phyloP scores from a whole-genome alignment of 495 filamentous ascomycete genomes.

The Geoglossum glabrum region DNA sequence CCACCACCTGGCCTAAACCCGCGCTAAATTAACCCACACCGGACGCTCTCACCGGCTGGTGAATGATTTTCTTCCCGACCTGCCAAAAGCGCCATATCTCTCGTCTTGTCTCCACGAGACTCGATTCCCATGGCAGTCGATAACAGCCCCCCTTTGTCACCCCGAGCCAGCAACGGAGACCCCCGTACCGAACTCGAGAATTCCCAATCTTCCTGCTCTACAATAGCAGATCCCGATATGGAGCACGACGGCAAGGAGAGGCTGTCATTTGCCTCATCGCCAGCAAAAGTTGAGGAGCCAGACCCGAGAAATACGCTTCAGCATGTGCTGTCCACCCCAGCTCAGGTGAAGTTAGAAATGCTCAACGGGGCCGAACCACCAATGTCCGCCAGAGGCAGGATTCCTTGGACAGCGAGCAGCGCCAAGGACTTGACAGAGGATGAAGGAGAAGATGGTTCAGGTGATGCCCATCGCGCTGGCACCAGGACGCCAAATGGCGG shows the following conservation, averaged over 20 bases:
- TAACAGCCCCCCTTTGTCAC: not conserved
- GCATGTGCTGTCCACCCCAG: constrained; percentile 9
- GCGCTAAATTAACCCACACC: not conserved
- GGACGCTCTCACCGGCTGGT: not conserved
- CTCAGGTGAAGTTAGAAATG: not conserved
- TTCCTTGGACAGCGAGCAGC: not conserved
- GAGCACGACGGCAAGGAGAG: constrained; percentile 6
- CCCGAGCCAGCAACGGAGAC: not conserved
- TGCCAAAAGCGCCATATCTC: not conserved
- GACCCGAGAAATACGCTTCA: constrained; percentile 15
- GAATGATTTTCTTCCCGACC: not conserved
- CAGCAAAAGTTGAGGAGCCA: constrained; percentile 8
- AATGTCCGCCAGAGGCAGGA: not conserved
- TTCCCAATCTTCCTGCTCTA: constrained; percentile 7
- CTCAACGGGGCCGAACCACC: not conserved
- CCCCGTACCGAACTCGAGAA: not conserved
- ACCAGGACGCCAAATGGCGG: not conserved
- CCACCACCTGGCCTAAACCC: not conserved
- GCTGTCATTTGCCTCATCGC: constrained; percentile 6
- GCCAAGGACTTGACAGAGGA: constrained; percentile 9
- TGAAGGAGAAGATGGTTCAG: constrained; percentile 1
- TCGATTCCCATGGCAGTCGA: not conserved
- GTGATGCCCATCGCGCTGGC: not conserved
- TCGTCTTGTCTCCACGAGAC: not conserved
- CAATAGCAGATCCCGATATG: constrained; percentile 5